phyloP scores from a whole-genome alignment of 768 basidiomycete species.

The Crepidotus variabilis region DNA sequence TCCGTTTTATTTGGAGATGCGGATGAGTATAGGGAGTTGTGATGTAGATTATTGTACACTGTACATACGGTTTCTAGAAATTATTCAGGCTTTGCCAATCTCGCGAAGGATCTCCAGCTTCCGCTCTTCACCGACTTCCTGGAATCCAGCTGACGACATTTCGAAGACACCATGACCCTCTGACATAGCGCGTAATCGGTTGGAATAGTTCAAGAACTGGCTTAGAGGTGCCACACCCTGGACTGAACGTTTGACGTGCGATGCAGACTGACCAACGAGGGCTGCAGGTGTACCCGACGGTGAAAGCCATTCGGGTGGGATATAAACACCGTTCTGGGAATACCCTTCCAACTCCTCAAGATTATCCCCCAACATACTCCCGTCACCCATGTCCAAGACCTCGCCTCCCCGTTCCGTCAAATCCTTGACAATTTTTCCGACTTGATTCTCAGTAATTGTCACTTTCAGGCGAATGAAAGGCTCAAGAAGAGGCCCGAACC shows the following conservation, averaged over 20 bases:
- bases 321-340: conserved; percentile 61
- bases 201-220: conserved; percentile 78
- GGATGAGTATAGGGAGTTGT: conserved; percentile 67
- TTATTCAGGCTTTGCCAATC: conserved; percentile 63
- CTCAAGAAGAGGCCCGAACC: conserved; percentile 73
- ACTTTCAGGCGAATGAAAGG: conserved; percentile 73
- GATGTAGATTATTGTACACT: conserved; percentile 8
- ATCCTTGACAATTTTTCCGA: conserved; percentile 81
- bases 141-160: conserved; percentile 76
- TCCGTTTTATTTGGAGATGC: conserved; percentile 78
- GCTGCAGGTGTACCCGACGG: conserved; percentile 49
- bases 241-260: conserved; percentile 59
- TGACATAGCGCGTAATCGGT: conserved; percentile 71
- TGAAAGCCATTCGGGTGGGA: conserved; percentile 74
- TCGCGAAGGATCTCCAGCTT: conserved; percentile 73
- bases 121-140: conserved; percentile 55
- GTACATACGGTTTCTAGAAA: neutral
- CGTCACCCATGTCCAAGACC: conserved; percentile 60
- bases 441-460: conserved; percentile 57
- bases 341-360: conserved; percentile 43
- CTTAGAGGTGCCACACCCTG: conserved; percentile 75
- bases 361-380: conserved; percentile 28
- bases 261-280: conserved; percentile 18
- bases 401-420: conserved; percentile 84
- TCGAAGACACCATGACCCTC: conserved; percentile 83